A percentile compares a stretch with the other conserved stretches of the same genome.
Evolutionary conservation across 2,329 filamentous ascomycete species (phyloP).

Genomic region (Phyllosticta citrichinensis): DNA sequence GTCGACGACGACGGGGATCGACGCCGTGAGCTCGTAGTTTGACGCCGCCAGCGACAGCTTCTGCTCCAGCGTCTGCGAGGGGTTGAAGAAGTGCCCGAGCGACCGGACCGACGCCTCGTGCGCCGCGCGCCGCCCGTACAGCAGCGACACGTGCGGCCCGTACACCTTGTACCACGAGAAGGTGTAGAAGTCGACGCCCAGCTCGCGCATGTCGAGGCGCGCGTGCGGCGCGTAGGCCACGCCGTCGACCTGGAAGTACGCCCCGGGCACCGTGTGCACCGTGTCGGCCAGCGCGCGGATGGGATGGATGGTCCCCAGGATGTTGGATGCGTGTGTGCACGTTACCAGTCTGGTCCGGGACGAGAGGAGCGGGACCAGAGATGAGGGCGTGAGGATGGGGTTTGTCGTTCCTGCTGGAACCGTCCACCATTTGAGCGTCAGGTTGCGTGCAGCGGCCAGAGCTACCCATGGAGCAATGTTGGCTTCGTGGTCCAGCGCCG

Average conservation of each 20-base stretch:
- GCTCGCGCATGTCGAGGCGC: slow-evolving; percentile 54
- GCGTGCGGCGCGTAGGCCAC: slow-evolving; percentile 70
- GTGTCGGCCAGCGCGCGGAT: slow-evolving; percentile 45
- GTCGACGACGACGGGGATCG: slow-evolving; percentile 49
- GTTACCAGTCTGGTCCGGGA: slow-evolving; percentile 58
- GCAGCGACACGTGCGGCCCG: slow-evolving; percentile 61
- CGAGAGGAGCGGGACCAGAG: slow-evolving; percentile 50
- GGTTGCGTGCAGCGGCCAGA: slow-evolving; percentile 50
- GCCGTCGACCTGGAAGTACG: slow-evolving; percentile 62
- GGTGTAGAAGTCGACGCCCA: slow-evolving; percentile 66
- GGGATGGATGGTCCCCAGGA: slow-evolving; percentile 61
- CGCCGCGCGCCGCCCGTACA: slow-evolving; percentile 53
- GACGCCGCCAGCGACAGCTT: slow-evolving; percentile 60
- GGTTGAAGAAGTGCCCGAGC: slow-evolving; percentile 60
- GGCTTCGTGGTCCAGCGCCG: slow-evolving; percentile 65
- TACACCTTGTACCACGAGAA: slow-evolving; percentile 76
- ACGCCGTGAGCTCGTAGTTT: slow-evolving; percentile 59
- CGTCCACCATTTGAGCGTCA: slow-evolving; percentile 61
- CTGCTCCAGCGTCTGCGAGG: slow-evolving; percentile 47
- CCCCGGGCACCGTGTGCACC: slow-evolving; percentile 43
- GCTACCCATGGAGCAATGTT: slow-evolving; percentile 66
- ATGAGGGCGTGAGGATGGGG: slow-evolving; percentile 48
- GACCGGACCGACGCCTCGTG: slow-evolving; percentile 46
- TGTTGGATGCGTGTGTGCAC: slow-evolving; percentile 65
- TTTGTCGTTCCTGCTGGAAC: slow-evolving; percentile 31